These are phyloP conservation scores for Solanum lycopersicoides DNA, from an alignment of 257 asterid genomes.

Conservation along the genomic window DNA sequence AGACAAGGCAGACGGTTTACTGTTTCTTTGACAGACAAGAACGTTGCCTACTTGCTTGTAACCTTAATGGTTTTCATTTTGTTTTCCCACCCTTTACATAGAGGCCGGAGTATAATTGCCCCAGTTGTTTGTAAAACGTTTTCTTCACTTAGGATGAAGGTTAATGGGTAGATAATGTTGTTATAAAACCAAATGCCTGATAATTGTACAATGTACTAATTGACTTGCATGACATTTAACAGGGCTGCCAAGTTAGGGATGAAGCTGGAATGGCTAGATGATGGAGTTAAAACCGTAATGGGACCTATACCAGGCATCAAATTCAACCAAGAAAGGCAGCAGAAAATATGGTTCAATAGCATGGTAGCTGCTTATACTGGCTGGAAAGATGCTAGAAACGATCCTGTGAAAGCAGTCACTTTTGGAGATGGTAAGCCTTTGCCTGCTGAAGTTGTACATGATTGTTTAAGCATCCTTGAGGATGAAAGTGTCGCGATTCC, in stretches of 20 bases:
- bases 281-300: constrained; percentile 58
- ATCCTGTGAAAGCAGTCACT: constrained; percentile 72
- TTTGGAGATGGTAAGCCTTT: constrained; percentile 66
- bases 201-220: background rate
- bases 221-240: background rate
- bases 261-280: constrained; percentile 75
- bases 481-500: constrained; percentile 74
- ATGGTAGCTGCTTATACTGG: constrained; percentile 90
- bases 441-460: constrained; percentile 46
- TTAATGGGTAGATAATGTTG: background rate
- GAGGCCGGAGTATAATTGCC: background rate
- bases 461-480: constrained; percentile 55
- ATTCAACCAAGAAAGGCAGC: constrained; percentile 37
- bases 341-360: constrained; percentile 81
- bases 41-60: background rate
- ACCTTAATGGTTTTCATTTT: background rate
- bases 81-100: background rate
- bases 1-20: background rate
- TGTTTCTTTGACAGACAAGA: background rate
- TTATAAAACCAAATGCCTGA: background rate
- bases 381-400: constrained; percentile 71
- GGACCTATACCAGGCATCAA: constrained; percentile 86
- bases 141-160: background rate
- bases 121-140: background rate
- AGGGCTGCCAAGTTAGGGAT: constrained; percentile 77